phyloP scores from a whole-genome alignment of 805 yeast genomes.

The Saccharomycopsis sp. region DNA sequence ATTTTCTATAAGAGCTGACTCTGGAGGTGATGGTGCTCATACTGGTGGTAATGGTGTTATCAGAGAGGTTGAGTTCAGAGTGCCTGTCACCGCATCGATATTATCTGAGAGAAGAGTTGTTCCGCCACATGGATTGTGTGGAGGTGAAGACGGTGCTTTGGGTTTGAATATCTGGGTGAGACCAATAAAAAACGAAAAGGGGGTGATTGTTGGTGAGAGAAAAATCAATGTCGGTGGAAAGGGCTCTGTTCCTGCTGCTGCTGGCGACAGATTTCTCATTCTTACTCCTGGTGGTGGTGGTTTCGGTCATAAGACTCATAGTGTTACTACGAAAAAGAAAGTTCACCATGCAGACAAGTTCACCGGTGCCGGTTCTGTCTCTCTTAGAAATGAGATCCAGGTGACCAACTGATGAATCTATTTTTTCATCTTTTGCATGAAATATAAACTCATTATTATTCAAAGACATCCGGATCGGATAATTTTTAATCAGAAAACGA shows the following conservation, averaged over 20 bases:
- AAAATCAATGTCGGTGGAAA: constrained; percentile 61
- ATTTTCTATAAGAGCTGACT: constrained; percentile 59
- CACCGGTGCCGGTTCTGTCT: constrained; percentile 30
- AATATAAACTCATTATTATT: no score
- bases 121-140: constrained; percentile 81
- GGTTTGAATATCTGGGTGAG: constrained; percentile 59
- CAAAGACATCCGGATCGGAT: no score
- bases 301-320: constrained; percentile 38
- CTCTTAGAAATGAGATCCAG: constrained; percentile 28
- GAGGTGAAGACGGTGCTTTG: constrained; percentile 70
- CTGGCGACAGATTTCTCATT: constrained; percentile 64
- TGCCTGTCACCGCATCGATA: constrained; percentile 68
- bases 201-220: constrained; percentile 31
- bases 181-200: constrained; percentile 26
- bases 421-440: background rate
- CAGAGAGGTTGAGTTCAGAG: constrained; percentile 76
- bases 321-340: constrained; percentile 9
- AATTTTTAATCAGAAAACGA: no score
- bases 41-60: constrained; percentile 83
- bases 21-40: constrained; percentile 75
- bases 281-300: constrained; percentile 88
- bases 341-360: constrained; percentile 19
- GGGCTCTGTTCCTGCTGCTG: constrained; percentile 46
- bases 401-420: constrained; percentile 24
- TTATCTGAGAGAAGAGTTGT: constrained; percentile 78